Evolutionary conservation across 2,329 filamentous ascomycete species (phyloP), one percentile per base, ranked within the genome.

Genomic region (Exophiala alcalophila): DNA sequence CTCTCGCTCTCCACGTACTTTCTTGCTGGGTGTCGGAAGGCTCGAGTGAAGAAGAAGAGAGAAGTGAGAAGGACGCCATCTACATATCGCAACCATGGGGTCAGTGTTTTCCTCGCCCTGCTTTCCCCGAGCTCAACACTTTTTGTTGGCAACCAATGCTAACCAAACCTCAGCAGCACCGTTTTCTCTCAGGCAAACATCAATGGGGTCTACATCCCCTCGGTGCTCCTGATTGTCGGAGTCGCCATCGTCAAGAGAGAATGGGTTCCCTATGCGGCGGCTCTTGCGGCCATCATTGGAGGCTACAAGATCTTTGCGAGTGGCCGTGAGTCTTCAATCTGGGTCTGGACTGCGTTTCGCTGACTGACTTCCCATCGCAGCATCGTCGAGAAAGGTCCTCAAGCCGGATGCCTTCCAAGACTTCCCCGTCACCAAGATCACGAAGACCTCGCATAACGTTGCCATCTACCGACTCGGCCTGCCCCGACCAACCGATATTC

Each of bases 391-490:
- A 66, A 89, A 86, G 68, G 83, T 92, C 53, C 79, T 98, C 57
- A 91, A 91, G 71, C 88, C 90, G 21, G 81, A 83, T 57, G 76
- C 77, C 36, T 96, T 95, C 78, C 89, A 96, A 66, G 80, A 94
- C 45, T 96, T 96, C 63, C 83, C 87, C 65, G 83, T 98, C 58
- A 83, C 85, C 67, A 87, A 97, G 69, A 97, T 96, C 80, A 97
- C 84, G 10, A 78, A 94, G 55, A 83, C 97, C 61, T 95, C 91
- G 21, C 92, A 97, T 80, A 98, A 98, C 75, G 91, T 94, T 48
- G 90, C 91, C 67, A 95, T 98, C 72, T 98, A 97, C 76, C 89
- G 92, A 61, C 96, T 97, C 73, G 77, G 78, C 54, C 86, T 98
- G 27, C 90, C 90, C 44, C 76, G 76, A 37, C 71, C 82, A 27